Evolutionary conservation across 1,284 basidiomycete species (phyloP), one percentile per base, ranked within the genome.

Genomic region (Cryptococcus jaspeensis): DNA sequence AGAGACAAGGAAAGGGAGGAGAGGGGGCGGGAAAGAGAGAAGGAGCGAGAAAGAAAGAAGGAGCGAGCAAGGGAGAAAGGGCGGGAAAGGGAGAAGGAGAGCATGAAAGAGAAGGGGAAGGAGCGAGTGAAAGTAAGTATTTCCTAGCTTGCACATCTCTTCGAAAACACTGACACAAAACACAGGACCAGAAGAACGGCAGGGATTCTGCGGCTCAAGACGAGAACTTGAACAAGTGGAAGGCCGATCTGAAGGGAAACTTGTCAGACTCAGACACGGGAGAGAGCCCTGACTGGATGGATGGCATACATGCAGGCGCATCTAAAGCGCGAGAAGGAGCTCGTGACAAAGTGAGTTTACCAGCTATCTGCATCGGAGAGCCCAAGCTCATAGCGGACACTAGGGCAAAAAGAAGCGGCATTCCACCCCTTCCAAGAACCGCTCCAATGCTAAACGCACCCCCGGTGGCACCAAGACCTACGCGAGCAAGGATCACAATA

Each of bases 391-490:
- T 32, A 32, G 9, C 5, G 9, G 28, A 12, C 18, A 5, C 41
- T 23, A 43, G 41, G 5, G 18, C 18, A 43, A 18, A 2, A 32
- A 22, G 46, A 45, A 12, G 41, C 28, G 44, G 6, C 18, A 15
- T 23, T n/a, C 20, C 16, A 15, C 20, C 16, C 39, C 32, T n/a
- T 18, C 8, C 8, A 32, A 28, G 38, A 22, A n/a, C n/a, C 25
- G 28, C 56, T 32, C 45, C 12, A 20, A 38, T 25, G 36, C 47
- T 32, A 43, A 32, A n/a, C 58, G 58, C 9, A 53, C 55, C 7
- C 58, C 54, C 12, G 36, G 36, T 2, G 57, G 58, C 7, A 28
- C 38, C 40, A 60, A 47, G 28, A 60, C 58, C 2, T 60, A 60
- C 35, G 58, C 54, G 12, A 46, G 41, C 20, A 56, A 46, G 37